phyloP scores from a whole-genome alignment of 257 asterid genomes.

The Cynanchum wilfordii region DNA sequence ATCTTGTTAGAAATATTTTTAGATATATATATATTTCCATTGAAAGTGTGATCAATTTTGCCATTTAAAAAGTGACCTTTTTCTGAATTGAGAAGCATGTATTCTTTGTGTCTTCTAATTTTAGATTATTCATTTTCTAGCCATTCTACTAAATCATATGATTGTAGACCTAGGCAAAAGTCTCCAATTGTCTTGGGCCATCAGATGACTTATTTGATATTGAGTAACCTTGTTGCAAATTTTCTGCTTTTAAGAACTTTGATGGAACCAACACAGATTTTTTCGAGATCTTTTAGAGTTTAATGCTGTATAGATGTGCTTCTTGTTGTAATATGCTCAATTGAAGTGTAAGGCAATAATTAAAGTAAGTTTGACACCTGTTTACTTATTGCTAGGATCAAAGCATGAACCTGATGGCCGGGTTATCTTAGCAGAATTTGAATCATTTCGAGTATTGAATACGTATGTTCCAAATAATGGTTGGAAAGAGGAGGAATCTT shows the following conservation, averaged over 20 bases:
- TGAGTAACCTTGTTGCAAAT: neutral
- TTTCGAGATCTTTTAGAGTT: neutral
- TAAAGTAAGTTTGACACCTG: slow-evolving; percentile 7
- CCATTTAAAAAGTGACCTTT: neutral
- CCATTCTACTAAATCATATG: neutral
- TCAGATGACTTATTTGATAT: neutral
- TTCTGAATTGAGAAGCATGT: neutral
- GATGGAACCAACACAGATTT: neutral
- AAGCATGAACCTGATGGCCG: slow-evolving; percentile 92
- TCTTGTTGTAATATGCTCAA: slow-evolving; percentile 1
- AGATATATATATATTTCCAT: too few species aligned
- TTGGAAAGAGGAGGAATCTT: slow-evolving; percentile 90
- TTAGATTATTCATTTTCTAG: neutral
- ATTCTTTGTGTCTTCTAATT: neutral
- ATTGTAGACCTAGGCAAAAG: neutral
- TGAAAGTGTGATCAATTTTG: neutral
- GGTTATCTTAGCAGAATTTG: slow-evolving; percentile 83
- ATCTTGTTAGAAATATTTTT: neutral
- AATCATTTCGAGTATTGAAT: slow-evolving; percentile 65
- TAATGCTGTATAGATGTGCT: neutral
- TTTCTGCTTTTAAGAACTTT: neutral
- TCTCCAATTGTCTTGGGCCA: neutral
- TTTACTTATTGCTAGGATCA: slow-evolving; percentile 44
- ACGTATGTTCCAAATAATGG: slow-evolving; percentile 94
- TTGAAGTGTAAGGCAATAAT: slow-evolving; percentile 12